Evolutionary conservation across 2,329 filamentous ascomycete genomes (phyloP).

Genomic region (Verruconis gallopava): DNA sequence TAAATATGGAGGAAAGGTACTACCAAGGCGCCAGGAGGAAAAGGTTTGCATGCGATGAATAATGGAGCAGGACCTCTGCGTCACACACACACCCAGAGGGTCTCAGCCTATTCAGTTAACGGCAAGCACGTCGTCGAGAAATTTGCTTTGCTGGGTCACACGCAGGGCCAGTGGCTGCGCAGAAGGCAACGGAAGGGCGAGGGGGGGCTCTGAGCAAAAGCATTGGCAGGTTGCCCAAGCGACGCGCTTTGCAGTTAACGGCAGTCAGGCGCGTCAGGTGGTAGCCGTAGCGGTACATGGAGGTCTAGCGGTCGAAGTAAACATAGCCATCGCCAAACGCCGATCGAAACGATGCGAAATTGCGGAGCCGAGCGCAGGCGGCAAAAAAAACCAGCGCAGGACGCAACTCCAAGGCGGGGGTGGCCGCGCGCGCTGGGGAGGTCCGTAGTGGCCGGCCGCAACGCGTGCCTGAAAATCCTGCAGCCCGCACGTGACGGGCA

Average conservation of each 20-base stretch:
- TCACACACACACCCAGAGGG: neutral
- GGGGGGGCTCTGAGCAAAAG: neutral
- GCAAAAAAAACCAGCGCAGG: too few relatives aligned
- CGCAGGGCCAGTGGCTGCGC: neutral
- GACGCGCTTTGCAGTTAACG: conserved; percentile 10
- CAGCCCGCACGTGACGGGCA: too few relatives aligned
- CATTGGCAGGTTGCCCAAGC: neutral
- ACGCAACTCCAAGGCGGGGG: too few relatives aligned
- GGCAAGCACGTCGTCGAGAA: conserved; percentile 16
- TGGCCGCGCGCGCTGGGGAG: too few relatives aligned
- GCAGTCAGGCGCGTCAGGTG: conserved; percentile 6
- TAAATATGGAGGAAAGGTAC: conserved; percentile 4
- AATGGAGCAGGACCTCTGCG: conserved; percentile 4
- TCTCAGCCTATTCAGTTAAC: conserved; percentile 29
- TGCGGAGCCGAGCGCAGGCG: too few relatives aligned
- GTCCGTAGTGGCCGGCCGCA: neutral
- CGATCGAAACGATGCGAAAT: too few relatives aligned
- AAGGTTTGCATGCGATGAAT: conserved; percentile 6
- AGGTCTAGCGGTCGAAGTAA: too few relatives aligned
- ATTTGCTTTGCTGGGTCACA: neutral
- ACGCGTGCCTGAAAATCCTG: conserved; percentile 7
- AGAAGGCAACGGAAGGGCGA: neutral
- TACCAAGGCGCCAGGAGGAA: too few relatives aligned
- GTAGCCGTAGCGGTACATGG: neutral
- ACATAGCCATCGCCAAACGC: too few relatives aligned